Evolutionary conservation across 176 grass and related monocot genomes (phyloP).

Genomic region (Cymbopogon citratus): DNA sequence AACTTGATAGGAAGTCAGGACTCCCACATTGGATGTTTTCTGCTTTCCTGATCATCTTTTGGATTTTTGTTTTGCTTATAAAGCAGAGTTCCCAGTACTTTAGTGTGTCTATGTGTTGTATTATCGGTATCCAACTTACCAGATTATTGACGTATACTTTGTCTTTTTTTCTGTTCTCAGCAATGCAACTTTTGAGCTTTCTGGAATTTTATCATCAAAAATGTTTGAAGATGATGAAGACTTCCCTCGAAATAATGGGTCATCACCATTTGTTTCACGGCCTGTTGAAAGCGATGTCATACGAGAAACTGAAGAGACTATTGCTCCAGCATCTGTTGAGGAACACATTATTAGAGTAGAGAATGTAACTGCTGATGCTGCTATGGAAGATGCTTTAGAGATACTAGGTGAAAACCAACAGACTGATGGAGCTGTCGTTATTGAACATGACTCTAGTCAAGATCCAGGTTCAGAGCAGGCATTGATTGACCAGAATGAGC

Average conservation of each 20-base stretch:
- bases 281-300: constrained; percentile 30
- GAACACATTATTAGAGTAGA: constrained; percentile 29
- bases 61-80: constrained; percentile 3
- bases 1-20: constrained; percentile 4
- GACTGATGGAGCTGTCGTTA: constrained; percentile 23
- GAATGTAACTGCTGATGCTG: constrained; percentile 40
- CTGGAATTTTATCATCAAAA: constrained; percentile 56
- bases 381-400: constrained; percentile 51
- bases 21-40: background rate
- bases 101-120: background rate
- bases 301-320: constrained; percentile 39
- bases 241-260: constrained; percentile 33
- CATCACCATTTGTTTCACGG: constrained; percentile 28
- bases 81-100: background rate
- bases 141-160: constrained; percentile 29
- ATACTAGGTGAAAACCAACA: constrained; percentile 38
- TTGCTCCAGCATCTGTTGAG: constrained; percentile 29
- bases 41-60: constrained; percentile 1
- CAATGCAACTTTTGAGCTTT: constrained; percentile 75
- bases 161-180: constrained; percentile 46
- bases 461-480: constrained; percentile 16
- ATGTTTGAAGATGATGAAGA: constrained; percentile 75
- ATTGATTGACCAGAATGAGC: constrained; percentile 46
- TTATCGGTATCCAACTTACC: constrained; percentile 31
- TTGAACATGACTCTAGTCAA: constrained; percentile 34